Evolutionary conservation across 805 yeast genomes (phyloP).

Genomic region (Lachancea cidri): DNA sequence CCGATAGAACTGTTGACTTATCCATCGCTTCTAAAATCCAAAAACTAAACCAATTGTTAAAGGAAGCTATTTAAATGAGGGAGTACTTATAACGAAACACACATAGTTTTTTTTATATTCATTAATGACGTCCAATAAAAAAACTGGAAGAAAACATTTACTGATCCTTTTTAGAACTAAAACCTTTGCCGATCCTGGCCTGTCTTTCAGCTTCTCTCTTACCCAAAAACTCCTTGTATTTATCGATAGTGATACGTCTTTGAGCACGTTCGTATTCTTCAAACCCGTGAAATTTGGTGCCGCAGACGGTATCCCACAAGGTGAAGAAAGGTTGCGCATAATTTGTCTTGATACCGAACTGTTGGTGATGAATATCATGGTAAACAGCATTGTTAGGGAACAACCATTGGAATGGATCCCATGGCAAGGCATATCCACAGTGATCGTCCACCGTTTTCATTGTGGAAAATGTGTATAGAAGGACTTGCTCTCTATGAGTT

Average conservation of each 20-base stretch:
- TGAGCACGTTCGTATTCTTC: conserved; percentile 63
- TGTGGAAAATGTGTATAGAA: conserved; percentile 82
- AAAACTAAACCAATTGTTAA: conserved; percentile 82
- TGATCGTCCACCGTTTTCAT: conserved; percentile 97
- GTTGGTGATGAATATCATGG: conserved; percentile 97
- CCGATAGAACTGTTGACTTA: conserved; percentile 94
- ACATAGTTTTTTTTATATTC: conserved; percentile 9
- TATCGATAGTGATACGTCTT: conserved; percentile 59
- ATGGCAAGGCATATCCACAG: conserved; percentile 94
- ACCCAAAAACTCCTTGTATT: conserved; percentile 53
- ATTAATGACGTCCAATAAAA: conserved; percentile 7
- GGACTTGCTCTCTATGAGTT: conserved; percentile 68
- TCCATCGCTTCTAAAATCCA: conserved; percentile 79
- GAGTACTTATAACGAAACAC: conserved; percentile 7
- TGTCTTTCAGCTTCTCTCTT: conserved; percentile 34
- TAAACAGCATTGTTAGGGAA: conserved; percentile 95
- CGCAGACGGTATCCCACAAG: conserved; percentile 76
- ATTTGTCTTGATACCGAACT: conserved; percentile 89
- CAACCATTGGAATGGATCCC: conserved; percentile 79
- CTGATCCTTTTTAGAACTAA: conserved; percentile 7
- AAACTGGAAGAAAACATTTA: neutral
- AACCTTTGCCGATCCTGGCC: conserved; percentile 11
- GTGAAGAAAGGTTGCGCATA: conserved; percentile 95
- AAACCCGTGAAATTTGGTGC: conserved; percentile 66
- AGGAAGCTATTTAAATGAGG: conserved; percentile 66